Evolutionary conservation across 2,329 filamentous ascomycete genomes (phyloP), one percentile per base, ranked within the genome.

Genomic region (Clarireedia paspali): DNA sequence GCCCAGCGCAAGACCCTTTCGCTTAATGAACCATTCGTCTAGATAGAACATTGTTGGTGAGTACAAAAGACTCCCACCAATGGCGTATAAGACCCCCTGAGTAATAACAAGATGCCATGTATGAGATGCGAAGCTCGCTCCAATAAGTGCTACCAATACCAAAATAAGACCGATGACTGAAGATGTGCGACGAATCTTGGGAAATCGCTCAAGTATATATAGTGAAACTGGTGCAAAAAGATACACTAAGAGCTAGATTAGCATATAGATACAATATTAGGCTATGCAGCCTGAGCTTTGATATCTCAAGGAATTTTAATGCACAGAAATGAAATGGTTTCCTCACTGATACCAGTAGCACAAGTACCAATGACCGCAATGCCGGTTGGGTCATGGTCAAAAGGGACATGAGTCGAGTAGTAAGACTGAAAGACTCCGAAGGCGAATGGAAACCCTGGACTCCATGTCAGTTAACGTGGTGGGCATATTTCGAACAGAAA

Each of bases 11-110:
- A 78, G 63, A 0, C 75, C 76, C 27, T 76, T 76, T 40, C 70
- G 70, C 24, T 66, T 62, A 4, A 74, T 67, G 44, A 78, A 80
- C 75, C 76, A 79, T 63, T 77, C 75, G 23, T 78, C 72, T 45
- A 76, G 63, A 52, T 72, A 76, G 5, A 71, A 62, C 34, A 74
- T 69, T 0, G 68, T 68, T 1, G 74, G 74, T 3, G 63, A 66
- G 53, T 75, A 77, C 5, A 70, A 63, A 17, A 77, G 55, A 6
- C 67, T 67, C 4, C 73, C 73, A 2, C 74, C 74, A 20, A 76
- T 62, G 1, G 68, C 75, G 57, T 72, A 78, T 15, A 76, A 57
- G 0, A 78, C 63, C 2, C 77, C 77, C 63, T 79, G 77, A 0
- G 74, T 72, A 3, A 71, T 57, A 42, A 78, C 72, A 9, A 78